Percentiles rank a stretch among this genome's conserved stretches.
Conservation (phyloP, 192 early-diverging fungal genomes). For the Martensiomyces pterosporus region DNA sequence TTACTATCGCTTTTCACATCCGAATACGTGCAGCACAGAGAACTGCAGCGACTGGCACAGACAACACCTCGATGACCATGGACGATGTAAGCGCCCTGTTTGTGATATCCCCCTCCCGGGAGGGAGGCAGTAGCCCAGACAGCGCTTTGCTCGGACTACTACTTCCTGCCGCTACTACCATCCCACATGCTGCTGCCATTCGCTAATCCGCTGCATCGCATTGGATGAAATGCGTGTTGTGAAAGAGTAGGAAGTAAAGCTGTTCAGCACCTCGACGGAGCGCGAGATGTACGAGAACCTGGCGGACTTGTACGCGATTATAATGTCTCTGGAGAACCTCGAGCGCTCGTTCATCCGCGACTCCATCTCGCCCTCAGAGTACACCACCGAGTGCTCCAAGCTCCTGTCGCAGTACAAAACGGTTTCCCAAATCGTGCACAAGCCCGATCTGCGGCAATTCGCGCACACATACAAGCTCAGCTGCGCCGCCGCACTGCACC, state of each 20-base stretch:
- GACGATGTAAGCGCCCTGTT: no score
- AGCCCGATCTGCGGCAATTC: constrained; percentile 55
- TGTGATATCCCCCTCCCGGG: no score
- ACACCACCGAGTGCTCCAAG: constrained; percentile 84
- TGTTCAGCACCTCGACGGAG: constrained; percentile 79
- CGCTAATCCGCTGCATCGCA: no score
- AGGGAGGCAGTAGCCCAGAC: no score
- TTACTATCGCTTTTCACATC: no score
- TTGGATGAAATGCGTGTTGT: no score
- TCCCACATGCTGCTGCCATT: no score
- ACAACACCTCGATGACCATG: no score
- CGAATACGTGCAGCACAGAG: no score
- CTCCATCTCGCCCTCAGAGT: constrained; percentile 78
- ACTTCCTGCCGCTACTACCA: no score
- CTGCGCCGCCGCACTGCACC: constrained; percentile 80
- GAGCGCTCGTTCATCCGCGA: constrained; percentile 92
- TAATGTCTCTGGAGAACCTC: constrained; percentile 85
- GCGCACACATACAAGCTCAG: constrained; percentile 52
- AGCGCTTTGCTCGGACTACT: no score
- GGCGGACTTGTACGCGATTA: constrained; percentile 90
- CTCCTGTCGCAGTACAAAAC: constrained; percentile 92
- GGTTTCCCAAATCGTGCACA: constrained; percentile 44
- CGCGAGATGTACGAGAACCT: constrained; percentile 88
- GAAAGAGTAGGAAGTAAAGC: constrained; percentile 75
- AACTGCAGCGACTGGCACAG: no score